Base-by-base conservation (phyloP, 352 stramenopile genomes). In the Phytopythium oedochilum region DNA sequence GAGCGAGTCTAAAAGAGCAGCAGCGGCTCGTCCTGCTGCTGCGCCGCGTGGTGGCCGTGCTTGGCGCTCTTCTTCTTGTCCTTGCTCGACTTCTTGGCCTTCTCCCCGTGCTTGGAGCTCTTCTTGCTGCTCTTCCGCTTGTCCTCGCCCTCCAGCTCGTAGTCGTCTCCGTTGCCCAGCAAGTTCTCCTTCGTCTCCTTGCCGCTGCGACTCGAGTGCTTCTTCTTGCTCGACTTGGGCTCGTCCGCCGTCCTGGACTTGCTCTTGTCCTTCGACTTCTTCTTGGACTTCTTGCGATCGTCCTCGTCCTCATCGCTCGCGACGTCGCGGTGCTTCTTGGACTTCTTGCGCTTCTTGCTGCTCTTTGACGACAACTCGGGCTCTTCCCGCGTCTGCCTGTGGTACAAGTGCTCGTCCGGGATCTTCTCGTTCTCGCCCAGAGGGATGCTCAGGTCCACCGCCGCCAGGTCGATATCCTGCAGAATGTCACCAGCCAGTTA, bases 371-470 rank as follows among this genome's bases (percentile, higher is more conserved):
- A 57, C 2, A 56, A 50, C 9, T 70, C 66, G 14, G 66, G 57
- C 17, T 73, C 45, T 35, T 51, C 25, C 31, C 67, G 72, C 12
- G 71, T 73, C 54, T 88, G 69, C 18, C 78, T 76, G 63, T 91
- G 79, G 63, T 72, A 89, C 74, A 96, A 86, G 40, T 92, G 81
- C 18, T 86, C 68, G 35, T 94, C 87, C 5, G 79, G 81, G 57
- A 92, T 83, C 60, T 77, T 81, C 60, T 92, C 81, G 54, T 92
- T 61, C 46, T 91, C 73, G 25, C 78, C 72, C 14, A 93, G 61
- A n/a, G 85, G 82, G 20, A 89, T 75, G 20, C 73, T 87, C 54
- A 94, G 68, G 52, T 94, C 85, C 11, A 94, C 78, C 2, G 82
- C 80, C 43, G 83, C 66, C 59, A 94, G 57, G 47, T 92, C 81